Evolutionary conservation across 2,329 filamentous ascomycete species (phyloP), one percentile per base, ranked within the genome.

Genomic region (Colletotrichum horii): DNA sequence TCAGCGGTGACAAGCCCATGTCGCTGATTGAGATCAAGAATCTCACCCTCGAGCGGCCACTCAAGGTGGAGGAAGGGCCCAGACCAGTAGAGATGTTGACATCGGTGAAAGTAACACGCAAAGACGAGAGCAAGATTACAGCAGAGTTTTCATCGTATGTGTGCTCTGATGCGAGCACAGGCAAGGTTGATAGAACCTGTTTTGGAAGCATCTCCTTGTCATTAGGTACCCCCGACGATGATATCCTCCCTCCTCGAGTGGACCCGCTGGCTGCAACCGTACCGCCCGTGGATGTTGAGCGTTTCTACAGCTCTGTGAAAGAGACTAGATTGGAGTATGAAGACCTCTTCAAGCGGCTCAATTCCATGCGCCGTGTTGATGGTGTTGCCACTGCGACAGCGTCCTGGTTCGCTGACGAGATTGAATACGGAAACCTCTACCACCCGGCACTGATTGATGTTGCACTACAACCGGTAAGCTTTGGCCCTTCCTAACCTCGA

Each of bases 381-480:
- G 68, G 68, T n/a, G 24, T 70, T 12, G 68, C 68, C 2, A 70
- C 68, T 2, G 68, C 68, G 24, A 70, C 38, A 5, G 68, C 68
- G 22, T 70, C 58, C 15, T 70, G 68, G 68, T 30, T 65, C 16
- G 58, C 26, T 8, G 43, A 70, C 7, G 68, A 70, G 68, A 65
- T 70, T 8, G 38, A 70, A 19, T 56, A 56, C 22, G 68, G 68
- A 0, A 5, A 65, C 8, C 22, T 70, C 4, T 70, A 70, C 24
- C 68, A 70, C 16, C 68, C 68, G 0, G 68, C 68, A 9, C 16
- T 70, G 9, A 70, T 70, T 14, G 68, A 70, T n/a, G 36, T 55
- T 19, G 68, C 68, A n/a, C 68, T 70, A 3, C 68, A 70, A n/a
- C 68, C 68, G 22, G 68, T 65, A 34, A 65, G 34, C 11, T 15